These are phyloP conservation scores for Nepenthes mirabilis DNA, from an alignment of 148 eudicot species.

Conservation along the genomic window DNA sequence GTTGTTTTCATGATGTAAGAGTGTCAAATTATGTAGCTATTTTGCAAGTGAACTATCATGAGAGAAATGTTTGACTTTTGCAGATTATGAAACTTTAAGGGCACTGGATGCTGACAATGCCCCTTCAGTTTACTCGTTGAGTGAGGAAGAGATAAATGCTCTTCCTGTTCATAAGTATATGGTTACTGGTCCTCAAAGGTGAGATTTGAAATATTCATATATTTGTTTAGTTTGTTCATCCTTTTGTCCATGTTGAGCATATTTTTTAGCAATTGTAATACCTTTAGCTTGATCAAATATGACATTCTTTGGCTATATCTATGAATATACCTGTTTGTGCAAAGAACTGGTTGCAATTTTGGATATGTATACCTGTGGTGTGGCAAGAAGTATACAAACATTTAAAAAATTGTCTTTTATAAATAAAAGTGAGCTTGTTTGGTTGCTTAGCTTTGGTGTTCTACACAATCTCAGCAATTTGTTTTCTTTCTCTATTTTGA, in stretches of 20 bases:
- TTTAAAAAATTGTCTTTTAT: too few relatives aligned
- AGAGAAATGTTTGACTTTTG: constrained; percentile 1
- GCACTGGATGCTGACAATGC: constrained; percentile 77
- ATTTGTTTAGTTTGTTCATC: neutral
- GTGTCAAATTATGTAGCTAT: neutral
- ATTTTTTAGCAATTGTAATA: neutral
- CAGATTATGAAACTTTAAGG: constrained; percentile 89
- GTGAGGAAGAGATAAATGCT: constrained; percentile 78
- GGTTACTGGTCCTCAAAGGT: constrained; percentile 44
- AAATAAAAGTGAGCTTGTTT: too few relatives aligned
- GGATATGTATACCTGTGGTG: too few relatives aligned
- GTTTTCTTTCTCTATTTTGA: too few relatives aligned
- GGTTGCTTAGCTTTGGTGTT: too few relatives aligned
- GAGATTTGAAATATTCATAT: constrained; percentile 3
- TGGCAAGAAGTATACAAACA: too few relatives aligned
- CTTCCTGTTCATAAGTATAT: constrained; percentile 89
- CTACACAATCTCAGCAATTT: too few relatives aligned
- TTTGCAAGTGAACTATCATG: neutral
- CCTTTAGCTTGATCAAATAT: neutral
- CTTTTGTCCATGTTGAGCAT: neutral
- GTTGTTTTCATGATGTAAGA: too few relatives aligned
- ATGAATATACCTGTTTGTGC: too few relatives aligned
- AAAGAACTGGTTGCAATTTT: too few relatives aligned
- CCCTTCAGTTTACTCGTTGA: constrained; percentile 68
- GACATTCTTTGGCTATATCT: neutral